Evolutionary conservation across 768 basidiomycete species (phyloP), one percentile per base, ranked within the genome.

Genomic region (Podaxis rugospora): DNA sequence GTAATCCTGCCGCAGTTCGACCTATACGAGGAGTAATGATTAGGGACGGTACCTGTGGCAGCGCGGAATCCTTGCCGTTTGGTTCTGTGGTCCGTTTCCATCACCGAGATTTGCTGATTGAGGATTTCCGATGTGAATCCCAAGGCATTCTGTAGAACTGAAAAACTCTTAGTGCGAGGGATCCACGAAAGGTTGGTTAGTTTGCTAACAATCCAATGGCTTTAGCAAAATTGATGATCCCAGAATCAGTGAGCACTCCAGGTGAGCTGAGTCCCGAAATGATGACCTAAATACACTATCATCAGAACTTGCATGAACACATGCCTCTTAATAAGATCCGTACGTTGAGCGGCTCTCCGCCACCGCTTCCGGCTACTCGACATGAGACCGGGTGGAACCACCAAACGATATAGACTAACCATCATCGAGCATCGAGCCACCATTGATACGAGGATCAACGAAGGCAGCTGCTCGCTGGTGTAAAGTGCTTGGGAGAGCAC

Each of bases 91-190:
- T 1, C 90, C 92, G 64, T 86, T 74, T 0, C 92, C 92, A 64
- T 95, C 93, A 0, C 93, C 93, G 1, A 94, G 77, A 66, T 92
- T 81, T 0, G 90, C 92, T 3, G 73, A 75, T 67, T 94, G 93
- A 18, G 81, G 78, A 28, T 72, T 76, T 1, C 91, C 90, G 2
- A 82, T 67, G 66, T 87, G 85, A 53, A 91, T 83, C 0, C 90
- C 92, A 5, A 93, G 73, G 66, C 89, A 93, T 72, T 93, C 88
- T n/a, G 66, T 65, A 39, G 78, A 75, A 52, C 69, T 67, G n/a
- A 13, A 37, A 54, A 51, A 9, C 2, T 5, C 32, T 44, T 32
- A 5, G 40, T 16, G 18, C 32, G 76, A 70, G 47, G 32, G 21
- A 44, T 44, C 6, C 16, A 76, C 72, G 13, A 21, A 27, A 14